phyloP scores from a whole-genome alignment of 2,329 filamentous ascomycete species.

The Neoarthrinium moseri region DNA sequence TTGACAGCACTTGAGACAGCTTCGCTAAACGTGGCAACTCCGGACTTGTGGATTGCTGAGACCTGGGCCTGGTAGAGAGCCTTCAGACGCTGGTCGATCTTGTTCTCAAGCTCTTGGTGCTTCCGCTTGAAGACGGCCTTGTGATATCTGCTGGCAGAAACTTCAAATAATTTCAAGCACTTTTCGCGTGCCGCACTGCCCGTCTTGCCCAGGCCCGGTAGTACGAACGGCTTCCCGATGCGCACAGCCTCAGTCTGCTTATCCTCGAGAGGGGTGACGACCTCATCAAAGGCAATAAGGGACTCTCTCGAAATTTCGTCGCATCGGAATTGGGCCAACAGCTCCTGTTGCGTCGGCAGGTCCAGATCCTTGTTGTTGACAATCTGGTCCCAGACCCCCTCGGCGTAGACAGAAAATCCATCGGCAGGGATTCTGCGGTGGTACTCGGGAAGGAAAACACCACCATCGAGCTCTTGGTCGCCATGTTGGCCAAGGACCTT shows the following conservation, averaged over 20 bases:
- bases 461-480: conserved; percentile 73
- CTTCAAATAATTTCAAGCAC: conserved; percentile 81
- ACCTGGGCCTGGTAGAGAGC: conserved; percentile 86
- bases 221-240: conserved; percentile 69
- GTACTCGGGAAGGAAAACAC: conserved; percentile 89
- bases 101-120: conserved; percentile 77
- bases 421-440: conserved; percentile 95
- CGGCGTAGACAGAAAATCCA: conserved; percentile 91
- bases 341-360: conserved; percentile 92
- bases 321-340: conserved; percentile 94
- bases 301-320: conserved; percentile 95
- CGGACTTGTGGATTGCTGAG: conserved; percentile 82
- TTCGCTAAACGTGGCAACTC: conserved; percentile 80
- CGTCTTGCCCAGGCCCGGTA: conserved; percentile 70
- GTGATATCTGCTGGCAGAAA: conserved; percentile 90
- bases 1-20: conserved; percentile 87
- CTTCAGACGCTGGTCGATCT: conserved; percentile 87
- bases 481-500: conserved; percentile 58
- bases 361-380: conserved; percentile 98
- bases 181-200: conserved; percentile 72
- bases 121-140: conserved; percentile 92
- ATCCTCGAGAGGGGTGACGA: conserved; percentile 82
- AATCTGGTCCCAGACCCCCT: conserved; percentile 97
- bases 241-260: conserved; percentile 74
- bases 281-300: conserved; percentile 75